Conservation (phyloP, 78 protist genomes). For the Dictyostelium purpureum region DNA sequence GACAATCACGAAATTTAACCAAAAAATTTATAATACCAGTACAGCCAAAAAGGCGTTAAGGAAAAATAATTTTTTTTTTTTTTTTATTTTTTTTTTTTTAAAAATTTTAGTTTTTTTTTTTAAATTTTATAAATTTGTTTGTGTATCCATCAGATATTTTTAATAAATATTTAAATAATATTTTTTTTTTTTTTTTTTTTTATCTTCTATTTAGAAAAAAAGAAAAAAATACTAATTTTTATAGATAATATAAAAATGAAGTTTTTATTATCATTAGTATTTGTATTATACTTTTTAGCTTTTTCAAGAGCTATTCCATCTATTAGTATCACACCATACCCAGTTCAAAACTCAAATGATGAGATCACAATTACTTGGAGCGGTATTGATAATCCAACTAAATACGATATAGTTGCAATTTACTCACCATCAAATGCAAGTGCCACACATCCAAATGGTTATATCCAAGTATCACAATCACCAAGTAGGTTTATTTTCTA, state of each 20-base stretch:
- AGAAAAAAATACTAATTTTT: neutral
- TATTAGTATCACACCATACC: neutral
- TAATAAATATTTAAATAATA: neutral
- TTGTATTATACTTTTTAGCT: too few relatives aligned
- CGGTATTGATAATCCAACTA: slow-evolving; percentile 29
- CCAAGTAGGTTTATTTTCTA: slow-evolving; percentile 31
- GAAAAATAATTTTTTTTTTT: too few relatives aligned
- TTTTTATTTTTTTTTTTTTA: too few relatives aligned
- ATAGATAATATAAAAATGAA: neutral
- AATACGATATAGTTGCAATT: slow-evolving; percentile 47
- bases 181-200: neutral
- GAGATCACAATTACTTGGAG: slow-evolving; percentile 12
- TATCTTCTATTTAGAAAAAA: neutral
- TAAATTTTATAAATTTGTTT: too few relatives aligned
- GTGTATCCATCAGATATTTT: too few relatives aligned
- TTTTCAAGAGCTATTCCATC: neutral
- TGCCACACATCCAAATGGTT: slow-evolving; percentile 38
- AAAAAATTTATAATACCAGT: too few relatives aligned
- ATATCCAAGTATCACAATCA: neutral
- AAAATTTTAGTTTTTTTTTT: too few relatives aligned
- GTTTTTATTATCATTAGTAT: too few relatives aligned
- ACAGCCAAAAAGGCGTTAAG: too few relatives aligned
- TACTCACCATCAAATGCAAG: slow-evolving; percentile 56
- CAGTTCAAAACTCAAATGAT: slow-evolving; percentile 9
- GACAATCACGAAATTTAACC: too few relatives aligned